Percentiles rank a stretch among this genome's conserved stretches.
phyloP scores from a whole-genome alignment of 148 eudicot species.

The Nyssa sinensis region DNA sequence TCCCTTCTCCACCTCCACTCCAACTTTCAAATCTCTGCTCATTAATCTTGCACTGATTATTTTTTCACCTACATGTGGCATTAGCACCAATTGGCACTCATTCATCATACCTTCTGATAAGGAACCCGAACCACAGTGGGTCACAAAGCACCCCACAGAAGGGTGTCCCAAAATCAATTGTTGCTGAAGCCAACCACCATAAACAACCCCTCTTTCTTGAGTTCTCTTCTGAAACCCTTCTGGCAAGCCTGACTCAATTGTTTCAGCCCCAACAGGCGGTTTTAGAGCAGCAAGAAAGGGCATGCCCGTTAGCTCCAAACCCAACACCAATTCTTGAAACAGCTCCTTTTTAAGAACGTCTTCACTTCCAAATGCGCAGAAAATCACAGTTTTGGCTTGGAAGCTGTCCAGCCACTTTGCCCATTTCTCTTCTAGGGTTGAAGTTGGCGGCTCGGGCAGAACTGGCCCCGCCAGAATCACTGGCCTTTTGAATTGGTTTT shows the following conservation, averaged over 20 bases:
- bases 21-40: conserved; percentile 37
- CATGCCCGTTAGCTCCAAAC: conserved; percentile 50
- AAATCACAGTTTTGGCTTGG: conserved; percentile 27
- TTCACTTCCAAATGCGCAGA: conserved; percentile 59
- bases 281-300: conserved; percentile 57
- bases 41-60: conserved; percentile 40
- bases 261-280: conserved; percentile 37
- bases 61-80: conserved; percentile 47
- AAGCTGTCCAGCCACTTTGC: conserved; percentile 39
- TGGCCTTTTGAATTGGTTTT: conserved; percentile 3
- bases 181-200: conserved; percentile 53
- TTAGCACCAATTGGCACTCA: conserved; percentile 46
- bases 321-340: conserved; percentile 47
- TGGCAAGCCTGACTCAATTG: conserved; percentile 43
- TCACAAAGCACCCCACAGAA: conserved; percentile 51
- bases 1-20: conserved; percentile 44
- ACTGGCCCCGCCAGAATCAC: conserved; percentile 19
- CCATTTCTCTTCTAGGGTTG: conserved; percentile 35
- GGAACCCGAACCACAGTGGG: conserved; percentile 52
- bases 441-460: conserved; percentile 34
- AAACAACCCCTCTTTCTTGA: conserved; percentile 34
- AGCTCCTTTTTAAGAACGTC: conserved; percentile 31
- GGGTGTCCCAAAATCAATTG: conserved; percentile 42
- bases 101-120: conserved; percentile 44
- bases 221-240: conserved; percentile 36